Conservation (phyloP, 2,329 filamentous ascomycete genomes). For the Aspergillus udagawae region DNA sequence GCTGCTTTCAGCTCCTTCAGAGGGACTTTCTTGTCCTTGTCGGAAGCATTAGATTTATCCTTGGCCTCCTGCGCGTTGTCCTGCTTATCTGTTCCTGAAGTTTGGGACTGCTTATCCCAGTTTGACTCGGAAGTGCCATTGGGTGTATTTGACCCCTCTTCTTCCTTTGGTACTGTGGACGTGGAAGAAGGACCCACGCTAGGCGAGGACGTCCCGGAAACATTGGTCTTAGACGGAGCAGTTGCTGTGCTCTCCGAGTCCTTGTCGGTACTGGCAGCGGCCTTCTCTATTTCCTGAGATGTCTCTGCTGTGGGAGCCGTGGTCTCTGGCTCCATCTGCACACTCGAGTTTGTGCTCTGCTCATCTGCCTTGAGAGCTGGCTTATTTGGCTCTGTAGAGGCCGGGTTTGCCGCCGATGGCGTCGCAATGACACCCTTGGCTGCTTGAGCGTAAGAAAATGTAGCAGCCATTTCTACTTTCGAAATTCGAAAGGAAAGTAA, state of each 20-base stretch:
- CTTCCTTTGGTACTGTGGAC: conserved; percentile 54
- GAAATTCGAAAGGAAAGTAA: conserved; percentile 7
- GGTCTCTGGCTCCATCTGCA: conserved; percentile 28
- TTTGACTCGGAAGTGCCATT: conserved; percentile 63
- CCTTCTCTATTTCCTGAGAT: conserved; percentile 37
- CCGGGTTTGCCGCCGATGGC: conserved; percentile 41
- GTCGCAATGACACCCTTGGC: conserved; percentile 70
- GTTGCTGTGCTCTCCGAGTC: conserved; percentile 31
- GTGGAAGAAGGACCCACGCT: conserved; percentile 52
- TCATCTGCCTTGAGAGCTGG: conserved; percentile 28
- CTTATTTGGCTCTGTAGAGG: conserved; percentile 26
- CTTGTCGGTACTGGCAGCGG: conserved; percentile 25
- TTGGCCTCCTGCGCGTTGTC: conserved; percentile 44
- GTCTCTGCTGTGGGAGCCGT: conserved; percentile 46
- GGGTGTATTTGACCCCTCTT: conserved; percentile 58
- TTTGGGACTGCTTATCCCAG: conserved; percentile 64
- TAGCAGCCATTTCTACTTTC: conserved; percentile 40
- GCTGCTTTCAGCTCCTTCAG: conserved; percentile 70
- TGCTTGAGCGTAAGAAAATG: conserved; percentile 93
- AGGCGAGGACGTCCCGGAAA: conserved; percentile 49
- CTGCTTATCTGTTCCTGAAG: conserved; percentile 57
- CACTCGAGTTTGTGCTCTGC: conserved; percentile 22
- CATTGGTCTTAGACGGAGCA: conserved; percentile 26
- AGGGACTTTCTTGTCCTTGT: conserved; percentile 59
- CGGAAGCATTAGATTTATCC: conserved; percentile 43